phyloP scores from a whole-genome alignment of 768 basidiomycete species.

The Gloeopeniophorella convolvens region DNA sequence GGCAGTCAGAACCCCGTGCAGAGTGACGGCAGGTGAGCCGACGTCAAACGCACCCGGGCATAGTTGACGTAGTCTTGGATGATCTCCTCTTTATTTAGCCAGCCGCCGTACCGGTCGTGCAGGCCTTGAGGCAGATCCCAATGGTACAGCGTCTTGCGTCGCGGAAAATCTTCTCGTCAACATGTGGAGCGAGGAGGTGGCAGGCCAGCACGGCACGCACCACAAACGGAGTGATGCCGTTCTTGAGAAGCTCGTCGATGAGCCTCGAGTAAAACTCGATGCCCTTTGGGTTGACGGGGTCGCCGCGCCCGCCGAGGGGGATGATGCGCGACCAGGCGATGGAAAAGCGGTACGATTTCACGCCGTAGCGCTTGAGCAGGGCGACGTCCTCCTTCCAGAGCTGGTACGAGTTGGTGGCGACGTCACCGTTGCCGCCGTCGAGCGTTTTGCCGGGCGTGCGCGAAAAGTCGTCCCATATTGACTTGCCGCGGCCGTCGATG shows the following conservation, averaged over 20 bases:
- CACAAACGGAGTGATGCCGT: constrained; percentile 63
- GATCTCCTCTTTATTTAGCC: constrained; percentile 69
- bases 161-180: neutral
- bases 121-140: constrained; percentile 78
- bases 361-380: constrained; percentile 55
- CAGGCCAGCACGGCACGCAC: constrained; percentile 32
- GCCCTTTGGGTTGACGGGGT: constrained; percentile 64
- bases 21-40: neutral
- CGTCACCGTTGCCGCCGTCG: constrained; percentile 61
- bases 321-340: constrained; percentile 73
- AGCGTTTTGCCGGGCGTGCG: constrained; percentile 58
- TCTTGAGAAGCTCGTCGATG: constrained; percentile 58
- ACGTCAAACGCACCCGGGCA: constrained; percentile 28
- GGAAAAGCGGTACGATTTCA: constrained; percentile 71
- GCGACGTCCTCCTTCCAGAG: constrained; percentile 63
- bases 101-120: constrained; percentile 68
- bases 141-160: constrained; percentile 71
- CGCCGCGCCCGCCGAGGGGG: constrained; percentile 64
- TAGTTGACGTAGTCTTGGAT: constrained; percentile 60
- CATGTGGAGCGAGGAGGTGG: constrained; percentile 4
- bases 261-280: constrained; percentile 64
- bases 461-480: constrained; percentile 72
- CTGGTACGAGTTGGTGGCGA: constrained; percentile 65
- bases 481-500: constrained; percentile 56
- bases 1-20: constrained; percentile 4